Evolutionary conservation across 2,329 filamentous ascomycete species (phyloP).

Genomic region (Trichoderma sp.): DNA sequence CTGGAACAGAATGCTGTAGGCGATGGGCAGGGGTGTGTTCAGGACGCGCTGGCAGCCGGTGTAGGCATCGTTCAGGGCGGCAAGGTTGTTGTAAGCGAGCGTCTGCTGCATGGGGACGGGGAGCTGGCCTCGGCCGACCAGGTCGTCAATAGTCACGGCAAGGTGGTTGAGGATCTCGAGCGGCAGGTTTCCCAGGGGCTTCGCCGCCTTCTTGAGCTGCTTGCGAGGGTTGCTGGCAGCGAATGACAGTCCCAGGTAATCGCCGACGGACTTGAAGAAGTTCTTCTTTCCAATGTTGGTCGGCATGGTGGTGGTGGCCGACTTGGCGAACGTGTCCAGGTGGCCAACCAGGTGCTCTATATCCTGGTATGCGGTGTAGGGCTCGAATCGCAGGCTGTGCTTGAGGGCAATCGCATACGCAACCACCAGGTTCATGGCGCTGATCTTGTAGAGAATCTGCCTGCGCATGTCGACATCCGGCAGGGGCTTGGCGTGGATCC

Average conservation of each 20-base stretch:
- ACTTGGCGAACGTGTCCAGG: constrained; percentile 72
- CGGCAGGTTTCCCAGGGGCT: constrained; percentile 79
- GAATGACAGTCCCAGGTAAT: constrained; percentile 76
- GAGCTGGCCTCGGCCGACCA: constrained; percentile 59
- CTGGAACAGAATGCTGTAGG: constrained; percentile 78
- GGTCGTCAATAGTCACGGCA: constrained; percentile 64
- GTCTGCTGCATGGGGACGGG: constrained; percentile 61
- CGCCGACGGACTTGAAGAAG: constrained; percentile 65
- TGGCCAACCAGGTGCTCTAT: constrained; percentile 69
- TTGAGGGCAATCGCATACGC: constrained; percentile 78
- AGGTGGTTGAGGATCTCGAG: constrained; percentile 78
- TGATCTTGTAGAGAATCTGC: constrained; percentile 70
- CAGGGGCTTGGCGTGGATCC: constrained; percentile 72
- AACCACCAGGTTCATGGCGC: constrained; percentile 74
- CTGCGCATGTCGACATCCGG: constrained; percentile 58
- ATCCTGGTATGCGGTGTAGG: constrained; percentile 76
- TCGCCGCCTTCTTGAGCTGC: constrained; percentile 70
- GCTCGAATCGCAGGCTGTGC: constrained; percentile 82
- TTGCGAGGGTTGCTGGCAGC: constrained; percentile 79
- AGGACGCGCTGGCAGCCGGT: constrained; percentile 76
- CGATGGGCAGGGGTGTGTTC: constrained; percentile 78
- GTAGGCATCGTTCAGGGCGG: constrained; percentile 70
- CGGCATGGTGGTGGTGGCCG: constrained; percentile 49
- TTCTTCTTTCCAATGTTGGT: constrained; percentile 46
- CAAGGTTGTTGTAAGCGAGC: constrained; percentile 61